Base-by-base conservation (phyloP, 176 grass and related monocot genomes). In the Paspalum notatum region DNA sequence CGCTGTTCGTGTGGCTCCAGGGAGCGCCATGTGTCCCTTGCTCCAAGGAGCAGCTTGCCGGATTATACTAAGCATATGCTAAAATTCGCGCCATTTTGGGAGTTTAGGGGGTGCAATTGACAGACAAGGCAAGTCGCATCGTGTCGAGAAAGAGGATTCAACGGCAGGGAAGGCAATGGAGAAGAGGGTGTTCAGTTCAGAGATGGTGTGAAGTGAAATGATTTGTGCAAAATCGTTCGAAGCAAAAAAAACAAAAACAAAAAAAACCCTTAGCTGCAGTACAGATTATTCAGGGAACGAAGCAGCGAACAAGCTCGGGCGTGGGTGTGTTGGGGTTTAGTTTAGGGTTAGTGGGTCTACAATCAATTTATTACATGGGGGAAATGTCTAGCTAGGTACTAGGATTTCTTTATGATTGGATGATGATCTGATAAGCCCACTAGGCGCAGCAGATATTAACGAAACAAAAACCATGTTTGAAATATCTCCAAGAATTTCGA, bases 21-120 rank as follows among this genome's bases (percentile, higher is more conserved):
- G 12, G 54, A 8, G 1, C 10, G 87, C 65, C 76, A 85, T 37
- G 20, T 81, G 82, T 80, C 70, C 68, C 59, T 27, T n/a, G 42
- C 6, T 41, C 75, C 15, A 52, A 52, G 49, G 15, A 18, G 15
- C 16, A 17, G 50, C 16, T 53, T 2, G 18, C 0, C 15, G 16
- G 6, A 7, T 52, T 24, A n/a, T n/a, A n/a, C n/a, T n/a, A n/a
- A n/a, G n/a, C n/a, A 1, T 25, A 22, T 10, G 4, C 24, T 25
- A 22, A 5, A 59, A 2, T 61, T 12, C 12, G 7, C 15, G 25
- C 12, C 59, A 0, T 62, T 27, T 62, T 4, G 57, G 57, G 1
- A 13, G 5, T 25, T 16, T 18, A 18, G 14, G 16, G 50, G 18
- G 50, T 18, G 22, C 57, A 60, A 12, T 25, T 26, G 57, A 0